Conservation (phyloP, 768 basidiomycete genomes). For the Pleurotus tuoliensis region DNA sequence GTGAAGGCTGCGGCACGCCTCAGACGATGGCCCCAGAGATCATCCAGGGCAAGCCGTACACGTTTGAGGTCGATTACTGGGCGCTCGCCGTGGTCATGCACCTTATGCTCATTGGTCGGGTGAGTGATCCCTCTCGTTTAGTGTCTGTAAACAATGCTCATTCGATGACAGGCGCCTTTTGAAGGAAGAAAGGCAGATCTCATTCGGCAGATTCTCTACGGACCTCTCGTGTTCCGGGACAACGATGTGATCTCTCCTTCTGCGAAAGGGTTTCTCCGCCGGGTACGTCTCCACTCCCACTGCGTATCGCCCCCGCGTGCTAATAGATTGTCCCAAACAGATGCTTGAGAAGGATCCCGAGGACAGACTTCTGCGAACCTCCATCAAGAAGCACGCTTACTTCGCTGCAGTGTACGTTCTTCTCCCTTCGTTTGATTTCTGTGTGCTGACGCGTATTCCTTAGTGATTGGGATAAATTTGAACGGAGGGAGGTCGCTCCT, state of each 20-base stretch:
- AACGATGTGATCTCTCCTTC: conserved; percentile 24
- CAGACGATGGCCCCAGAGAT: conserved; percentile 31
- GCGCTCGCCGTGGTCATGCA: conserved; percentile 73
- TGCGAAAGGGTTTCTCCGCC: conserved; percentile 12
- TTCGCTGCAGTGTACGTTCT: conserved; percentile 25
- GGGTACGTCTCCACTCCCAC: no score
- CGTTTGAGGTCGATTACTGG: conserved; percentile 62
- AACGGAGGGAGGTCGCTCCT: conserved; percentile 16
- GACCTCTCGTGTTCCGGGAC: conserved; percentile 16
- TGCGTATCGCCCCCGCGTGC: not conserved
- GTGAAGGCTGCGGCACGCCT: conserved; percentile 24
- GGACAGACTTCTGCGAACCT: conserved; percentile 21
- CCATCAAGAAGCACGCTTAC: conserved; percentile 26
- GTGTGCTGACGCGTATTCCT: not conserved
- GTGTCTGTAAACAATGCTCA: not conserved
- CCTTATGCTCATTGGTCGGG: conserved; percentile 61
- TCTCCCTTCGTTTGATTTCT: not conserved
- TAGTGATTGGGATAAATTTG: conserved; percentile 25
- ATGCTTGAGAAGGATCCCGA: conserved; percentile 25
- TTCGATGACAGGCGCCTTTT: conserved; percentile 20
- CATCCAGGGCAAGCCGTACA: conserved; percentile 19
- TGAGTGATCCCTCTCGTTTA: conserved; percentile 12
- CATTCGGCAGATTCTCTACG: conserved; percentile 18
- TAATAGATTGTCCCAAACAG: conserved; percentile 9
- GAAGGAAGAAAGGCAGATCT: conserved; percentile 5